phyloP scores from a whole-genome alignment of 2,329 filamentous ascomycete genomes.

The Aureobasidium sp. region DNA sequence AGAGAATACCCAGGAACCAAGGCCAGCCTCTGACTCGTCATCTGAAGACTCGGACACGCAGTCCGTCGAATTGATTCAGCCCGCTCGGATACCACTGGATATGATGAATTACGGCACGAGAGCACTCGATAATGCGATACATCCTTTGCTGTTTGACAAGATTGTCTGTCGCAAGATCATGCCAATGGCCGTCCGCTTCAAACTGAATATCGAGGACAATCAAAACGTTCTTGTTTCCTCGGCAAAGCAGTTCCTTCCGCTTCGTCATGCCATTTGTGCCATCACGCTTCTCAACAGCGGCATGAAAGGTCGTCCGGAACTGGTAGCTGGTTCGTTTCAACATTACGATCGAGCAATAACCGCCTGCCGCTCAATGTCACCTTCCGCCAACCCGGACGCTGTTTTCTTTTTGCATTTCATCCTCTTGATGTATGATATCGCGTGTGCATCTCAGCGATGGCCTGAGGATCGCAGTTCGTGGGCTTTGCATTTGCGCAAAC shows the following conservation, averaged over 20 bases:
- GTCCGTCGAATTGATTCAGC: not conserved
- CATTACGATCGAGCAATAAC: conserved; percentile 11
- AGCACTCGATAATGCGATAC: not conserved
- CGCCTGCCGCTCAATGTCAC: conserved; percentile 27
- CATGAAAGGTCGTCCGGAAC: conserved; percentile 2
- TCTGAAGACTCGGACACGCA: not conserved
- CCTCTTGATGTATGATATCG: conserved; percentile 4
- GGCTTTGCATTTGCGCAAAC: conserved; percentile 7
- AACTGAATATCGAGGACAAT: conserved; percentile 10
- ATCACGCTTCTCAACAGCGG: conserved; percentile 5
- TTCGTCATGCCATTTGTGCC: conserved; percentile 2
- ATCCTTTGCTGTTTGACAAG: conserved; percentile 9
- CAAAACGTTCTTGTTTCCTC: conserved; percentile 10
- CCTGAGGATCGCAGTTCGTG: not conserved
- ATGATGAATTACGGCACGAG: conserved; percentile 5
- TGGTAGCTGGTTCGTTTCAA: conserved; percentile 13
- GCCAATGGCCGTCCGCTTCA: conserved; percentile 11
- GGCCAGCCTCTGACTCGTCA: not conserved
- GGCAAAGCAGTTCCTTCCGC: conserved; percentile 6
- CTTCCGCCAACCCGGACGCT: not conserved
- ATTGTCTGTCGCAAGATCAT: conserved; percentile 13
- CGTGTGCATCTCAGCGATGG: conserved; percentile 9
- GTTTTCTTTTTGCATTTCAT: conserved; percentile 5
- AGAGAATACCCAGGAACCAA: not conserved
- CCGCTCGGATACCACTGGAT: not conserved